Evolutionary conservation across 257 asterid genomes (phyloP), one percentile per base, ranked within the genome.

Genomic region (Parsonsia alboflavescens): DNA sequence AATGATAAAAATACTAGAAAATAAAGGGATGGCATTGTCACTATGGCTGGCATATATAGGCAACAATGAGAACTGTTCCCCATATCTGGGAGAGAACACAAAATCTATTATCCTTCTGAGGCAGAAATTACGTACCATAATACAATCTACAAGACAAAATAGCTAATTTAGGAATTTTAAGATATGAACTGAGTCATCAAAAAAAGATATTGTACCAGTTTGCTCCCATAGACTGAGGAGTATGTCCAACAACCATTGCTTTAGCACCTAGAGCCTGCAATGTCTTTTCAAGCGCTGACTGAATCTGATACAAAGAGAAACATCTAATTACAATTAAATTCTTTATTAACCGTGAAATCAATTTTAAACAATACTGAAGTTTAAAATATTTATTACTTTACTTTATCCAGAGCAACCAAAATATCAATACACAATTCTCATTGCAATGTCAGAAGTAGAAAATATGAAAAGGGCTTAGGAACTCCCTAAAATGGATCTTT

Each of bases 221-320:
- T 41, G 89, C 96, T 74, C 99, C 99, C 58, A 80, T 75, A 46
- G 86, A 74, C 80, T 94, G 99, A n/a, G 99, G 97, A 74, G 99
- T 92, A 75, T 94, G 99, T n/a, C 99, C 99, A 19, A 94, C 99
- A 74, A 94, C 97, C 99, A 94, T 94, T 48, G 90, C 97, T 80
- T 87, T 90, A 74, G 95, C 99, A 42, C 91, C 97, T 70, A 89
- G 83, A 57, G 88, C 92, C 84, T 81, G 73, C 76, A 94, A 94
- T 30, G 99, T 91, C 83, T 94, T 89, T 21, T 76, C 85, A 67
- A 94, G 92, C 86, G 89, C 81, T 28, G 88, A 81, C 85, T 89
- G 88, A 73, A 92, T 86, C 98, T 94, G 89, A 72, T 17, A 42
- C 21, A 65, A 57, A 49, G 57, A 28, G 24, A 45, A 24, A 58